Percentiles rank a stretch among this genome's conserved stretches.
Evolutionary conservation across 2,329 filamentous ascomycete species (phyloP).

Genomic region (Pleurostoma richardsiae): DNA sequence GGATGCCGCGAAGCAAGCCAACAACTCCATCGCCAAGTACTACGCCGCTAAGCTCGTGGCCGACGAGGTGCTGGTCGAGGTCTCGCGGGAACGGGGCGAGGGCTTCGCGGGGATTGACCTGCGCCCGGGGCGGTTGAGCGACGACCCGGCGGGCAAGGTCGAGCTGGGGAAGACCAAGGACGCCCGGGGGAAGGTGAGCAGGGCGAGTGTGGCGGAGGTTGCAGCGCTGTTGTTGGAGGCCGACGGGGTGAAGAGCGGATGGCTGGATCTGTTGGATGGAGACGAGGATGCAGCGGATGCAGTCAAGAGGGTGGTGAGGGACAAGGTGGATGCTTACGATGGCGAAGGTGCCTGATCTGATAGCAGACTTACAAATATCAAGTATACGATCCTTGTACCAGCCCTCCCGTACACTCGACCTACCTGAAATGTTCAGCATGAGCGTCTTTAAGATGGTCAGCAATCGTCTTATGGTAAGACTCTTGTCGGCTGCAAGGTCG

Average conservation of each 20-base stretch:
- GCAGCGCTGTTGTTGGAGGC: constrained; percentile 50
- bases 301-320: constrained; percentile 41
- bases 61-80: constrained; percentile 50
- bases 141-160: constrained; percentile 40
- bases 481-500: no score
- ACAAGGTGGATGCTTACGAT: constrained; percentile 46
- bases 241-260: constrained; percentile 39
- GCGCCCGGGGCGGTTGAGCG: constrained; percentile 44
- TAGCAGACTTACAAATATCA: no score
- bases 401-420: no score
- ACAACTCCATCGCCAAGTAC: constrained; percentile 43
- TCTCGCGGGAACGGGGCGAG: constrained; percentile 29
- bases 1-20: constrained; percentile 34
- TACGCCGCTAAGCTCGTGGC: constrained; percentile 57
- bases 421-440: no score
- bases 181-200: constrained; percentile 36
- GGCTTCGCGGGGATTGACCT: constrained; percentile 46
- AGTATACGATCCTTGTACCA: no score
- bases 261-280: constrained; percentile 52
- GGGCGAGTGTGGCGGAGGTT: constrained; percentile 56
- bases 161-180: constrained; percentile 39
- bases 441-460: no score
- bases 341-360: constrained; percentile 32
- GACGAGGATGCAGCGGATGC: constrained; percentile 41
- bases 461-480: no score